A percentile compares a stretch with the other conserved stretches of the same genome.
These are phyloP conservation scores for Diaporthe caulivora DNA, from an alignment of 2,329 filamentous ascomycete species.

Conservation along the genomic window DNA sequence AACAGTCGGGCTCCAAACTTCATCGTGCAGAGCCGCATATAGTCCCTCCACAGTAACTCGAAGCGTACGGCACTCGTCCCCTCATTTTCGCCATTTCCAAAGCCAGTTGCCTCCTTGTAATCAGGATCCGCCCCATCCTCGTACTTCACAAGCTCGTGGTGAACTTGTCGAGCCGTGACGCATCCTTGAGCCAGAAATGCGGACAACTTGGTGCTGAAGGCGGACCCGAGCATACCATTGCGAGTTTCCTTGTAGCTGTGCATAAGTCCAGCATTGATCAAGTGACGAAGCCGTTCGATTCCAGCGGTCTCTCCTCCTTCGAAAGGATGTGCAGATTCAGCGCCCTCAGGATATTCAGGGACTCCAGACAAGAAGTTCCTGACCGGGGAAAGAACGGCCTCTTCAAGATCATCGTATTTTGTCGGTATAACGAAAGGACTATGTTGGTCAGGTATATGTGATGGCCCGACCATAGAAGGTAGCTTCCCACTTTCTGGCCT, in stretches of 20 bases:
- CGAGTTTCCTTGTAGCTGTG: conserved; percentile 76
- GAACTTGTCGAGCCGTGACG: conserved; percentile 79
- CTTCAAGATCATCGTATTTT: conserved; percentile 64
- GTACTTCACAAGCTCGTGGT: conserved; percentile 74
- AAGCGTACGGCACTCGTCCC: conserved; percentile 78
- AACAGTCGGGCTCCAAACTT: conserved; percentile 79
- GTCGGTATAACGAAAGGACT: conserved; percentile 74
- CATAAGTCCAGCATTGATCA: conserved; percentile 72
- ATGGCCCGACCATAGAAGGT: conserved; percentile 65
- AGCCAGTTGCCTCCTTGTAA: conserved; percentile 63
- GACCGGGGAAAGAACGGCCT: conserved; percentile 70
- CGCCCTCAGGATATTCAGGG: conserved; percentile 64
- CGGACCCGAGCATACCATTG: conserved; percentile 76
- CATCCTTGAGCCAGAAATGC: conserved; percentile 80
- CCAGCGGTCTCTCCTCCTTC: conserved; percentile 74
- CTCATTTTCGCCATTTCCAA: conserved; percentile 77
- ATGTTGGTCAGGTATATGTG: conserved; percentile 67
- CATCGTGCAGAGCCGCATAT: conserved; percentile 80
- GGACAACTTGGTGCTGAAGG: conserved; percentile 83
- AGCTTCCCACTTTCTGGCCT: conserved; percentile 63
- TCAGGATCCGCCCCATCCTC: conserved; percentile 70
- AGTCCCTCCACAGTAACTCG: conserved; percentile 84
- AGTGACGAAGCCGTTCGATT: conserved; percentile 68
- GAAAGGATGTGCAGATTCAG: conserved; percentile 74
- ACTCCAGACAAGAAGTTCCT: conserved; percentile 62